Base-by-base conservation (phyloP, 768 basidiomycete genomes). In the Rhodotorula toruloides region DNA sequence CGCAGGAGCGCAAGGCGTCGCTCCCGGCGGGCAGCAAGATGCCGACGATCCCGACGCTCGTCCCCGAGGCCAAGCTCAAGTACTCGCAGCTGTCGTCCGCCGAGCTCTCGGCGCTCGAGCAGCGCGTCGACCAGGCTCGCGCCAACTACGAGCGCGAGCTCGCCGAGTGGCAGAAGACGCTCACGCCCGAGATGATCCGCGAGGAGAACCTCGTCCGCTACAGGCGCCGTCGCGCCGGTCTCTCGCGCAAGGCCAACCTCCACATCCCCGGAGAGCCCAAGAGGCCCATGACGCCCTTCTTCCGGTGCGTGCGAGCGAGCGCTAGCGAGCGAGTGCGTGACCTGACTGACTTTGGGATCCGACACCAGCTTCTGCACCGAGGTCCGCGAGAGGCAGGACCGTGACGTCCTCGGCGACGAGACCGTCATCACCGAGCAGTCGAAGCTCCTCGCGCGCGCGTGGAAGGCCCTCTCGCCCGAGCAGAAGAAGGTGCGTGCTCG, bases 111-210 rank as follows among this genome's bases (percentile, higher is more conserved):
- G n/a, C n/a, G n/a, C n/a, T n/a, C n/a, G n/a, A n/a, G n/a, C n/a
- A n/a, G n/a, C n/a, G n/a, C n/a, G n/a, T n/a, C n/a, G n/a, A n/a
- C n/a, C n/a, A n/a, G n/a, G n/a, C n/a, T n/a, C n/a, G n/a, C n/a
- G n/a, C n/a, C n/a, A n/a, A n/a, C n/a, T n/a, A 42, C 54, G 67
- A 67, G 37, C 54, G 44, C 12, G 0, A 6, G 3, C 43, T 53
- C 44, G 47, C 31, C 8, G 25, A 58, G 46, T 71, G 65, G 65
- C 60, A 61, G 58, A n/a, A 27, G 49, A 42, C 46, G 2, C 39
- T 71, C 17, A 67, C 70, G 54, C 70, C 70, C 58, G 65, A 60
- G 40, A 63, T 67, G 65, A 71, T 71, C 58, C 46, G 34, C 54
- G 50, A 67, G 48, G 70, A 71, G 70, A 71, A 71, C 62, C 16